Conservation (phyloP, 305 asterid genomes). For the Fraxinus velutina region DNA sequence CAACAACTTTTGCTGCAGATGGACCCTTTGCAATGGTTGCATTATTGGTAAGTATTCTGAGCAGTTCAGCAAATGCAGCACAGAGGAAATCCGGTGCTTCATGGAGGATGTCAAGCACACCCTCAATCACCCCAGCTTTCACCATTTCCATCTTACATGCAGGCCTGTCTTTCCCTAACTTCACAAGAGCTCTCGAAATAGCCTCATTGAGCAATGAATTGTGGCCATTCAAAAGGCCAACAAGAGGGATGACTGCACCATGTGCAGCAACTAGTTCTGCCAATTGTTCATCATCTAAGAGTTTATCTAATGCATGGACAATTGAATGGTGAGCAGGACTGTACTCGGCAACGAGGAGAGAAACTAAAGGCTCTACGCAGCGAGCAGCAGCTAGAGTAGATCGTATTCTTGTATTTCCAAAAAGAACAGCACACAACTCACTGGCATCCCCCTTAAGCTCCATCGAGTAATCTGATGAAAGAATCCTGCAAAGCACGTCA, state of each 20-base stretch:
- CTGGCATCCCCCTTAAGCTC: conserved; percentile 88
- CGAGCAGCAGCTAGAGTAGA: conserved; percentile 78
- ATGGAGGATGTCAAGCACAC: conserved; percentile 74
- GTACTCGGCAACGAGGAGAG: conserved; percentile 65
- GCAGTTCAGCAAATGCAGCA: conserved; percentile 89
- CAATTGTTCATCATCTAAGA: conserved; percentile 85
- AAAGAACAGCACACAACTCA: conserved; percentile 71
- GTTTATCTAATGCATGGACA: conserved; percentile 85
- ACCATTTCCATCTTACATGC: conserved; percentile 96
- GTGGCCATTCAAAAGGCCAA: conserved; percentile 74
- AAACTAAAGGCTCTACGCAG: conserved; percentile 78
- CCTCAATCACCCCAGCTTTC: conserved; percentile 81
- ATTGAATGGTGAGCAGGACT: conserved; percentile 87
- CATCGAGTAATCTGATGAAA: conserved; percentile 73
- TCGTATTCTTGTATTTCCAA: conserved; percentile 70
- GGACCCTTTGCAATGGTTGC: conserved; percentile 95
- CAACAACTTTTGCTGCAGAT: conserved; percentile 92
- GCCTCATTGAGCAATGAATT: conserved; percentile 86
- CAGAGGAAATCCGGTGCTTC: conserved; percentile 94
- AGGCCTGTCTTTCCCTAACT: conserved; percentile 94
- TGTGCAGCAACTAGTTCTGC: conserved; percentile 97
- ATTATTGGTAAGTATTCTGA: conserved; percentile 90
- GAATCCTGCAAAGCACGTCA: conserved; percentile 84
- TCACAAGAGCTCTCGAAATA: conserved; percentile 85
- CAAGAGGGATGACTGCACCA: conserved; percentile 93